Evolutionary conservation across 2,329 filamentous ascomycete genomes (phyloP).

Genomic region (Fusarium aywerte): DNA sequence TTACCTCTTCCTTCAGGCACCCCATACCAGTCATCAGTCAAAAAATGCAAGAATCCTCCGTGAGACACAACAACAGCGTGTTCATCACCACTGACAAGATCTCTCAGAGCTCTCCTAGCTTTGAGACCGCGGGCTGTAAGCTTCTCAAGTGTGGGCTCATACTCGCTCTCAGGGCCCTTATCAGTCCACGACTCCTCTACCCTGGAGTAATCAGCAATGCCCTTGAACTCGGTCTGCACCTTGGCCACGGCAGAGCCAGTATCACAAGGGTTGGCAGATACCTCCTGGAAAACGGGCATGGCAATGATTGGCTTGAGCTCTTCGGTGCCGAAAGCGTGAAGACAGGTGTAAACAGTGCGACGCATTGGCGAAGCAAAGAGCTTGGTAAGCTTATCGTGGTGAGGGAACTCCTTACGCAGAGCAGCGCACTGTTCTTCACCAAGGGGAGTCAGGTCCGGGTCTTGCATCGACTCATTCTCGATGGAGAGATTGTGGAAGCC

Average conservation of each 20-base stretch:
- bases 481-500: constrained; percentile 82
- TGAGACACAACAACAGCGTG: constrained; percentile 84
- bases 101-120: constrained; percentile 68
- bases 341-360: constrained; percentile 82
- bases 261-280: constrained; percentile 79
- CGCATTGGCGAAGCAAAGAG: constrained; percentile 83
- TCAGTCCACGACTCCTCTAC: constrained; percentile 77
- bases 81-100: constrained; percentile 61
- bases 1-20: constrained; percentile 57
- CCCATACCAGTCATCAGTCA: constrained; percentile 83
- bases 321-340: constrained; percentile 72
- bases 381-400: constrained; percentile 72
- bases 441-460: constrained; percentile 80
- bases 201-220: constrained; percentile 69
- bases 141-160: constrained; percentile 60
- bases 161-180: constrained; percentile 63
- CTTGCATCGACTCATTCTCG: constrained; percentile 77
- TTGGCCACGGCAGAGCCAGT: constrained; percentile 69
- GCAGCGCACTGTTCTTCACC: constrained; percentile 78
- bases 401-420: constrained; percentile 71
- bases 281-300: constrained; percentile 82
- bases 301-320: constrained; percentile 65
- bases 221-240: constrained; percentile 70
- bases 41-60: constrained; percentile 84
- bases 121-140: constrained; percentile 70